Base-by-base conservation (phyloP, 371 early-diverging fungal species). In the Mortierella polycephala region DNA sequence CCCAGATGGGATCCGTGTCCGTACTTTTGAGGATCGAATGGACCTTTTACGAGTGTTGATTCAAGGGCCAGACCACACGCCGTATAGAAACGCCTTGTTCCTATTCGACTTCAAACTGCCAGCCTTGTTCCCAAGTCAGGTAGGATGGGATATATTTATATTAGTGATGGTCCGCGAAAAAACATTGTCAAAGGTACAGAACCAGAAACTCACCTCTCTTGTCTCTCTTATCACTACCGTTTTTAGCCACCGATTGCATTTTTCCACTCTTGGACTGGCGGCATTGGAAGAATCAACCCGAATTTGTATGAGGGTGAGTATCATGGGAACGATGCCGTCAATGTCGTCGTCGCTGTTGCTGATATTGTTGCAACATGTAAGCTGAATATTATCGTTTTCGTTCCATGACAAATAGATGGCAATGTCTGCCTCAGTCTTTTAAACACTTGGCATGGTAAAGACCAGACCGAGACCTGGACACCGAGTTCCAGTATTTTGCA, bases 391-490 rank as follows among this genome's bases (percentile, higher is more conserved):
- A 4, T n/a, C 20, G 18, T 30, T 13, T 23, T n/a, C 39, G 14
- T 45, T 40, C n/a, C 37, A 5, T 51, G 42, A 5, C 7, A 10
- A 5, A 11, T 66, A 83, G 83, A 85, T 42, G 85, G 85, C 11
- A 81, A 81, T 63, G 88, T 87, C 1, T 86, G 87, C 59, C 75
- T 87, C 13, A 85, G 85, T 54, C 69, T 87, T 14, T 75, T 86
- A 46, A 83, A 83, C 58, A 86, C 88, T 21, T 87, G 88, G 88
- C 83, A 85, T 64, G 85, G 87, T n/a, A 82, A 83, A 54, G 83
- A 75, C 39, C 71, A 82, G 57, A 80, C 83, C n/a, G 88, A 87
- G 74, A 79, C 81, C 1, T 87, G 88, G 88, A 76, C 75, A 7
- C 75, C 84, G 0, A 71, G 70, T 23, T 84, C 85, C 9, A 81